Base-by-base conservation (phyloP, 106 monocot genomes). In the Amphibolis antarctica region DNA sequence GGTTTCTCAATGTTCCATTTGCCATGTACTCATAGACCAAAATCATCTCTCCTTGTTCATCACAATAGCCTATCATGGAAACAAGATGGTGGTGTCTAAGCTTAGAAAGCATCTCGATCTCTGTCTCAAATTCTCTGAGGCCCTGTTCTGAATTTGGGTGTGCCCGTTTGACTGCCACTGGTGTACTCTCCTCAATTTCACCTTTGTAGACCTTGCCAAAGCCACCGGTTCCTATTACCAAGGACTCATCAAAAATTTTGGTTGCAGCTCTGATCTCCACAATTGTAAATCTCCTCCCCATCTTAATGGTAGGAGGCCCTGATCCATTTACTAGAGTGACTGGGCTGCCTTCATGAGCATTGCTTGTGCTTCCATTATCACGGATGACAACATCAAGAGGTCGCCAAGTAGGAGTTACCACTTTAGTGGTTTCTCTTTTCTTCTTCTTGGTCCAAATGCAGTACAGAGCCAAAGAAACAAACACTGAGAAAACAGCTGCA, bases 1-100 rank as follows among this genome's bases (percentile, higher is more conserved):
- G 93, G 73, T 71, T 85, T 74, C 93, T 69, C 26, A 93, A 59
- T 4, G 93, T 93, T 12, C 93, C 93, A 62, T 88, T 88, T 4
- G 83, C 85, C 93, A 93, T 93, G 55, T 85, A 93, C 72, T 93
- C 93, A 53, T 93, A 93, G 15, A 93, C 93, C 44, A 93, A 69
- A 28, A 93, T 93, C 88, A 88, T 93, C 74, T 93, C 93, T 55
- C 50, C 59, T 24, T 88, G 71, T 47, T 93, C 93, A 29, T 93
- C 93, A 63, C 93, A 93, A 25, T 93, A 93, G 1, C 93, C 93
- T 25, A 93, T 83, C 85, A 93, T 53, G 3, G 88, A 74, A 31
- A 93, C 93, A 22, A 93, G 66, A 42, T 93, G 93, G 0, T 83
- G 68, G 55, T 93, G 93, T 23, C 93, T 55, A 46, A 93, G 85